These are phyloP conservation scores for Zygosaccharomyces sapae DNA, from an alignment of 1,139 yeast species.

Conservation along the genomic window DNA sequence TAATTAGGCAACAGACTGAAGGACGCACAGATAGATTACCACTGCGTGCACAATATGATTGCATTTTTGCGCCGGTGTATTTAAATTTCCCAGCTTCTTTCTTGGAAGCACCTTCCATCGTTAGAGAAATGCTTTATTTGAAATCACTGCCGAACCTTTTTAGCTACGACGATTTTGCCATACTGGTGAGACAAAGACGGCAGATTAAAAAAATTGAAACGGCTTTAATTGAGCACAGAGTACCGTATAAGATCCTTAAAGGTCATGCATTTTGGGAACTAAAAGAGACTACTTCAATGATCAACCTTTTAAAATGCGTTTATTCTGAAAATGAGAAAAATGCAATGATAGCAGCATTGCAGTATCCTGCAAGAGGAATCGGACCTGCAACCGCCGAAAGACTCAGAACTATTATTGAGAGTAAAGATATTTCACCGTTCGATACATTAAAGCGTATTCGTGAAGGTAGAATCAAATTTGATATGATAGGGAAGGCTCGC, in stretches of 20 bases:
- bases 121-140: slow-evolving; percentile 49
- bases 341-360: slow-evolving; percentile 56
- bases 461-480: slow-evolving; percentile 15
- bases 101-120: slow-evolving; percentile 58
- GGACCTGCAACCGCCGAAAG: slow-evolving; percentile 54
- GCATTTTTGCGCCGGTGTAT: slow-evolving; percentile 49
- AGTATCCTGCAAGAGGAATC: slow-evolving; percentile 61
- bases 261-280: slow-evolving; percentile 81
- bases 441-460: slow-evolving; percentile 23
- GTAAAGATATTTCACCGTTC: slow-evolving; percentile 20
- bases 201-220: slow-evolving; percentile 60
- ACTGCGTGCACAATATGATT: slow-evolving; percentile 45
- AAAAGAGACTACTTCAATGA: slow-evolving; percentile 57
- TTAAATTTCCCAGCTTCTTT: slow-evolving; percentile 40
- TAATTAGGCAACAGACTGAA: slow-evolving; percentile 59
- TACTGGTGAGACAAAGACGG: slow-evolving; percentile 61
- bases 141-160: slow-evolving; percentile 42
- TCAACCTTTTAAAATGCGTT: slow-evolving; percentile 62
- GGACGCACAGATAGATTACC: slow-evolving; percentile 42
- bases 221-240: slow-evolving; percentile 48
- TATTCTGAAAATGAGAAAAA: slow-evolving; percentile 54
- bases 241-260: slow-evolving; percentile 64
- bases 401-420: slow-evolving; percentile 35
- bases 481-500: slow-evolving; percentile 23
- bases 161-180: slow-evolving; percentile 56